Evolutionary conservation across 2,329 filamentous ascomycete genomes (phyloP), one percentile per base, ranked within the genome.

Genomic region (Microcera coccophila): DNA sequence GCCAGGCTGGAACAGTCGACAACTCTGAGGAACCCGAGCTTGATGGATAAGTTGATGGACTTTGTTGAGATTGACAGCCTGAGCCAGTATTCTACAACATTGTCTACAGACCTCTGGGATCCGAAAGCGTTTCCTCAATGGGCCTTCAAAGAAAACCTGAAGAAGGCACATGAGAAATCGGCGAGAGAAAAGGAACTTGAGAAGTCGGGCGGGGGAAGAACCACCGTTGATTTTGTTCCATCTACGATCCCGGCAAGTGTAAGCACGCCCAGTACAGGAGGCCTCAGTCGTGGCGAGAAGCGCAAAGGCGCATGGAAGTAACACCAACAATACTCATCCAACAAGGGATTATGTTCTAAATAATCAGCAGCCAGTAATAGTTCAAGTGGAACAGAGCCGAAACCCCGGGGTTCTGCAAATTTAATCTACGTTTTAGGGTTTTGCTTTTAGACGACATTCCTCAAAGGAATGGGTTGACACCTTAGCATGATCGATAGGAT

Each of bases 11-110:
- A 84, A 26, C 74, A 75, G 44, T 85, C 83, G 1, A 67, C 77
- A 1, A 79, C 84, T 7, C 69, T 90, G 45, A 78, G 79, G 39
- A 91, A 91, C 59, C 87, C 87, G 3, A 78, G 76, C 32, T 69
- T 90, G 40, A 78, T 81, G 64, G 80, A 85, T 49, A 89, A 87
- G 65, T 71, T 91, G 42, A 74, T 89, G 69, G 74, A 72, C 18
- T 90, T 88, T 66, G 82, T 83, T 8, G 69, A 64, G 17, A 55
- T 73, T 36, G 60, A 62, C 33, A 62, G 66, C 26, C 67, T 70
- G 38, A 75, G 73, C 18, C 82, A 87, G 64, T 90, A 90, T 62
- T 72, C 71, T 22, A 87, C 82, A 5, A 82, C 82, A 2, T 58
- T 85, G 35, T 58, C 73, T 1, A 55, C 62, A 2, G 73, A 76